Evolutionary conservation across 2,329 filamentous ascomycete species (phyloP).

Genomic region (Thielaviopsis euricoi): DNA sequence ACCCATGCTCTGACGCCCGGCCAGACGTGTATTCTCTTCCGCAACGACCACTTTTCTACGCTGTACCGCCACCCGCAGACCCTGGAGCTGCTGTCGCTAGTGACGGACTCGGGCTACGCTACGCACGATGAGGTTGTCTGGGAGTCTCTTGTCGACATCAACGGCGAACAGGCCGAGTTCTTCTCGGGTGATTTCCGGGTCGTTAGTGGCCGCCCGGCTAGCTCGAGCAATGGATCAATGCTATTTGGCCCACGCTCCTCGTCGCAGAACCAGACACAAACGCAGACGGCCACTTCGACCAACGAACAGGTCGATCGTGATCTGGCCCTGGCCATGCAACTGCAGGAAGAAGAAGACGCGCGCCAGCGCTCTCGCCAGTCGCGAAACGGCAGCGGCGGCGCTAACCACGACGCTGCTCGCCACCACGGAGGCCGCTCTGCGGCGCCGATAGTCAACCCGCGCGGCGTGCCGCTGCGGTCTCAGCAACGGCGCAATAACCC

Average conservation of each 20-base stretch:
- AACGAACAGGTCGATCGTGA: constrained; percentile 68
- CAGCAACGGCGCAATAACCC: not conserved
- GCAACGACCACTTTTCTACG: constrained; percentile 94
- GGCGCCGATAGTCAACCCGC: constrained; percentile 2
- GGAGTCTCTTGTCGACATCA: constrained; percentile 84
- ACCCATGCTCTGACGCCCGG: constrained; percentile 55
- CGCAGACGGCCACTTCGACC: constrained; percentile 41
- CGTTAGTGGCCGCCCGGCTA: constrained; percentile 43
- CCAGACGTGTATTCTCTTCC: constrained; percentile 77
- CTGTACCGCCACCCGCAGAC: constrained; percentile 76
- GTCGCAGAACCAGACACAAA: not conserved
- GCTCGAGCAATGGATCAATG: constrained; percentile 13
- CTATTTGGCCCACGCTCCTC: constrained; percentile 1
- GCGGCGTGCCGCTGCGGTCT: constrained; percentile 5
- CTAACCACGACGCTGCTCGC: constrained; percentile 20
- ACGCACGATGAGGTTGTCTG: constrained; percentile 84
- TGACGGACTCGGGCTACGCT: constrained; percentile 85
- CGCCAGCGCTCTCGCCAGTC: constrained; percentile 39
- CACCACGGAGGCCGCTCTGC: not conserved
- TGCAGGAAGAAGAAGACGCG: constrained; percentile 89
- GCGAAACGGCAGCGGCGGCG: constrained; percentile 24
- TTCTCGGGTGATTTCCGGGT: constrained; percentile 80
- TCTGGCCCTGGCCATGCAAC: constrained; percentile 72
- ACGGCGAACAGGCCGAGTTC: constrained; percentile 65
- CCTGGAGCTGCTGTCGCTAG: constrained; percentile 59